These are phyloP conservation scores for Penicillium bialowiezense DNA, from an alignment of 495 filamentous ascomycete species.

Conservation along the genomic window DNA sequence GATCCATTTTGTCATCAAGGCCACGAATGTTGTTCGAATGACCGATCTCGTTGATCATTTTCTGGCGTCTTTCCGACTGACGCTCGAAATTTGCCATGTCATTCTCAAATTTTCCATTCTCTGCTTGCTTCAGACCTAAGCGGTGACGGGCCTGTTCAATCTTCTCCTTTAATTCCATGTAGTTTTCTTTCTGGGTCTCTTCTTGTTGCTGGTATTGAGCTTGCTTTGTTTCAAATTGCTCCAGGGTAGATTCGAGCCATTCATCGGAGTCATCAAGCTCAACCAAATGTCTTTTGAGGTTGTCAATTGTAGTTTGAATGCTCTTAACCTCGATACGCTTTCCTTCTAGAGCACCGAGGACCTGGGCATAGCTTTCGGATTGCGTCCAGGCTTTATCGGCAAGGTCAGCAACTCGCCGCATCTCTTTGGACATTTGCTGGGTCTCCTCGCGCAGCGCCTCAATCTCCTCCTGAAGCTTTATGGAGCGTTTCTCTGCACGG, in stretches of 20 bases:
- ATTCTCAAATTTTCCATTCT: constrained; percentile 79
- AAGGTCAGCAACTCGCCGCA: constrained; percentile 52
- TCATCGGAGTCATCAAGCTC: constrained; percentile 77
- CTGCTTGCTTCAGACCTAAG: constrained; percentile 71
- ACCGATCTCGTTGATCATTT: constrained; percentile 74
- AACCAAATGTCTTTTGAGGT: constrained; percentile 65
- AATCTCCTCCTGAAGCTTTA: constrained; percentile 69
- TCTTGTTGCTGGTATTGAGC: constrained; percentile 59
- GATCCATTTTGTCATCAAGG: constrained; percentile 74
- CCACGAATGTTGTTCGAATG: constrained; percentile 79
- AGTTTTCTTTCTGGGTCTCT: constrained; percentile 56
- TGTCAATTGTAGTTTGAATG: constrained; percentile 62
- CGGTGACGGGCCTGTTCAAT: constrained; percentile 56
- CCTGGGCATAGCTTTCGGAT: constrained; percentile 57
- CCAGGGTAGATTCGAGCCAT: constrained; percentile 70
- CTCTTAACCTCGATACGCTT: constrained; percentile 70
- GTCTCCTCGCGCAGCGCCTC: constrained; percentile 59
- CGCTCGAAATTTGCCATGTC: constrained; percentile 83
- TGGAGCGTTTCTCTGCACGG: constrained; percentile 58
- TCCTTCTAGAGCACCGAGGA: constrained; percentile 67
- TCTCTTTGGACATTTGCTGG: constrained; percentile 52
- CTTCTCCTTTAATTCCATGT: constrained; percentile 59
- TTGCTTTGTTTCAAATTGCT: constrained; percentile 76
- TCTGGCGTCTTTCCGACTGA: constrained; percentile 64
- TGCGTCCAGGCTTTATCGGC: constrained; percentile 59